phyloP scores from a whole-genome alignment of 176 grass and related monocot species.

The Raddia guianensis region DNA sequence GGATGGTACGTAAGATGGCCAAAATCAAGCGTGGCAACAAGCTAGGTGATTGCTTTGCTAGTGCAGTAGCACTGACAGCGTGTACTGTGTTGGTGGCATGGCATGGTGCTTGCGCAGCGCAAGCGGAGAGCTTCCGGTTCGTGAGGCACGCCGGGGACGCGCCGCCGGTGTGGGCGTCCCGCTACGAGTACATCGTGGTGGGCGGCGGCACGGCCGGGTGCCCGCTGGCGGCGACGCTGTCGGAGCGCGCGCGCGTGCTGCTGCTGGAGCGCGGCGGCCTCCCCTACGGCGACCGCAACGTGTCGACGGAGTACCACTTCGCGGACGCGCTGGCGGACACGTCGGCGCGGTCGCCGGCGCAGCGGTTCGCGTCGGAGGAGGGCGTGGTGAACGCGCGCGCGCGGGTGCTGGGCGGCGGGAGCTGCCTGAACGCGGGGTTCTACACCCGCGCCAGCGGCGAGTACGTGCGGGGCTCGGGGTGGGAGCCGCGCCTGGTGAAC shows the following conservation, averaged over 20 bases:
- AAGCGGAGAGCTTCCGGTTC: conserved; percentile 60
- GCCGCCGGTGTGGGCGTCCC: conserved; percentile 43
- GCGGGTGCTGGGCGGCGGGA: conserved; percentile 81
- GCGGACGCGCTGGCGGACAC: conserved; percentile 66
- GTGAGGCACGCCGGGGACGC: conserved; percentile 62
- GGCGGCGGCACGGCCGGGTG: conserved; percentile 69
- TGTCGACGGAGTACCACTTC: conserved; percentile 58
- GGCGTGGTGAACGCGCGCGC: conserved; percentile 78
- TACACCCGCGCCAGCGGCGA: conserved; percentile 68
- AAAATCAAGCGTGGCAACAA: background rate
- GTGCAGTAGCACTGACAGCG: background rate
- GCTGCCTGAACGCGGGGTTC: conserved; percentile 88
- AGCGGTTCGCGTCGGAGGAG: conserved; percentile 84
- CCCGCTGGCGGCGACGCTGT: conserved; percentile 75
- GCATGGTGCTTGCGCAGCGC: background rate
- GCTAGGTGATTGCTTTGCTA: background rate
- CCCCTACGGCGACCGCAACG: conserved; percentile 74
- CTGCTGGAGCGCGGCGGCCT: conserved; percentile 77
- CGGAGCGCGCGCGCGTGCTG: conserved; percentile 55
- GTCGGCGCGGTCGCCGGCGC: conserved; percentile 57
- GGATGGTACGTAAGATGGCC: conserved; percentile 32
- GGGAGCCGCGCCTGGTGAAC: conserved; percentile 61
- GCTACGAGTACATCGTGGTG: conserved; percentile 80
- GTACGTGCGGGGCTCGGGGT: conserved; percentile 52
- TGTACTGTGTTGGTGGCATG: too few relatives aligned